Evolutionary conservation across 2,329 filamentous ascomycete genomes (phyloP).

Genomic region (Sarocladium brachiariae): DNA sequence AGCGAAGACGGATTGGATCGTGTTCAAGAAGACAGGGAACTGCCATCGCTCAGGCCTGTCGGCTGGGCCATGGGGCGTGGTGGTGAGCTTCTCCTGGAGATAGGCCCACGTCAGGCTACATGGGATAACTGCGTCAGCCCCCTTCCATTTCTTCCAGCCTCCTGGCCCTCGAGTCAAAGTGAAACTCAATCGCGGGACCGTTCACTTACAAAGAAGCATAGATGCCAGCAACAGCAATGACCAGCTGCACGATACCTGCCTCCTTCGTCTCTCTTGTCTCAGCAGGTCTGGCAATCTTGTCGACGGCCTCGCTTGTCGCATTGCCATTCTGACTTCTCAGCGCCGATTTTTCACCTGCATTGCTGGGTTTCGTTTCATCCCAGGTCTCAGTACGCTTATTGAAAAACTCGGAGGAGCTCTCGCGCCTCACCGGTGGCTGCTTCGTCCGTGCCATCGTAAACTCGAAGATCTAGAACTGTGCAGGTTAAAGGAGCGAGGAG

Average conservation of each 20-base stretch:
- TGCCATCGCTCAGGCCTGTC: conserved; percentile 71
- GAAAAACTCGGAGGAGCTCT: conserved; percentile 60
- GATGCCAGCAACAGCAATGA: conserved; percentile 88
- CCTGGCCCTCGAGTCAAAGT: no score
- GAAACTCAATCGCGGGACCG: no score
- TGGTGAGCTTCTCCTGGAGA: conserved; percentile 95
- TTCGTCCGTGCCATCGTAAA: conserved; percentile 62
- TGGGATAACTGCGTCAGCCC: no score
- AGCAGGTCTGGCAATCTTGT: conserved; percentile 15
- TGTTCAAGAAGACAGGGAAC: conserved; percentile 93
- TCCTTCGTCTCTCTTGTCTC: conserved; percentile 32
- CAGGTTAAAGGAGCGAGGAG: not conserved
- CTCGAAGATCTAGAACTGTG: not conserved
- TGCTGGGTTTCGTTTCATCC: conserved; percentile 26
- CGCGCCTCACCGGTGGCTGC: conserved; percentile 59
- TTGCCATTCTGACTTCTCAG: conserved; percentile 14
- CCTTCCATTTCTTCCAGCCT: no score
- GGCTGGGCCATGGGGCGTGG: conserved; percentile 69
- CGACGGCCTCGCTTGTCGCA: conserved; percentile 21
- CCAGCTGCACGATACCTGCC: conserved; percentile 65
- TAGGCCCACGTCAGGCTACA: conserved; percentile 85
- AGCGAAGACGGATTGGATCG: conserved; percentile 86
- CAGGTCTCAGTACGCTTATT: conserved; percentile 37
- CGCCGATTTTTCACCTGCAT: not conserved
- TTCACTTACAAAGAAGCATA: conserved; percentile 84